phyloP scores from a whole-genome alignment of 2,329 filamentous ascomycete genomes.

The Blastomyces parvus region DNA sequence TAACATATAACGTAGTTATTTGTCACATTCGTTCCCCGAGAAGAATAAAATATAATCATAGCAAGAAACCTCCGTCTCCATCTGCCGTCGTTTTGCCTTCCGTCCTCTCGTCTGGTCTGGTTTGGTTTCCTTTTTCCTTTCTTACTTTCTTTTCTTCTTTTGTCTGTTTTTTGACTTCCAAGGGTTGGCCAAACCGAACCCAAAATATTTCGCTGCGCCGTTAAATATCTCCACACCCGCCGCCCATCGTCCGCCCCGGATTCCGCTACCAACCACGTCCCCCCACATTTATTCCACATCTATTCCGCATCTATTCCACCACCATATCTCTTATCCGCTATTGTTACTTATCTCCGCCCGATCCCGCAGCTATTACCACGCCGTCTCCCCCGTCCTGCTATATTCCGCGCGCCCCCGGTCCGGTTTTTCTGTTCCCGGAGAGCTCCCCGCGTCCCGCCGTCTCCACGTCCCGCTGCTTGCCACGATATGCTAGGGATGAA shows the following conservation, averaged over 20 bases:
- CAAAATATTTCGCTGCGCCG: not conserved
- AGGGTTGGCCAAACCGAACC: not conserved
- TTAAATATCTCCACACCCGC: not conserved
- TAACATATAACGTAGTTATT: too few relatives aligned
- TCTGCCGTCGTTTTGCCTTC: too few relatives aligned
- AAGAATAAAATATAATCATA: too few relatives aligned
- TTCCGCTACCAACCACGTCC: not conserved
- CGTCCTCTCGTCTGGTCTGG: not conserved
- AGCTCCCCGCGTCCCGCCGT: not conserved
- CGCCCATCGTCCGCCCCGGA: not conserved
- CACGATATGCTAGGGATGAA: conserved; percentile 1
- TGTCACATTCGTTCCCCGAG: too few relatives aligned
- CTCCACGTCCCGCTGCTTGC: not conserved
- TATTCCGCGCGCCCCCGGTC: not conserved
- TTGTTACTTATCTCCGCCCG: not conserved
- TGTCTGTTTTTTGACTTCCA: not conserved
- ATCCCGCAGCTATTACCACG: not conserved
- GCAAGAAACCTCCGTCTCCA: too few relatives aligned
- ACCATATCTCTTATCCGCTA: not conserved
- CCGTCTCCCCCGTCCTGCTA: not conserved
- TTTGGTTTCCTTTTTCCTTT: not conserved
- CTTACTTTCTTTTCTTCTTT: too few relatives aligned
- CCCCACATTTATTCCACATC: too few relatives aligned
- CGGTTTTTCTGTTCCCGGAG: not conserved
- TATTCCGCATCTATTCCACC: not conserved